These are phyloP conservation scores for Mycena olivaceomarginata DNA, from an alignment of 768 basidiomycete species.

Conservation along the genomic window DNA sequence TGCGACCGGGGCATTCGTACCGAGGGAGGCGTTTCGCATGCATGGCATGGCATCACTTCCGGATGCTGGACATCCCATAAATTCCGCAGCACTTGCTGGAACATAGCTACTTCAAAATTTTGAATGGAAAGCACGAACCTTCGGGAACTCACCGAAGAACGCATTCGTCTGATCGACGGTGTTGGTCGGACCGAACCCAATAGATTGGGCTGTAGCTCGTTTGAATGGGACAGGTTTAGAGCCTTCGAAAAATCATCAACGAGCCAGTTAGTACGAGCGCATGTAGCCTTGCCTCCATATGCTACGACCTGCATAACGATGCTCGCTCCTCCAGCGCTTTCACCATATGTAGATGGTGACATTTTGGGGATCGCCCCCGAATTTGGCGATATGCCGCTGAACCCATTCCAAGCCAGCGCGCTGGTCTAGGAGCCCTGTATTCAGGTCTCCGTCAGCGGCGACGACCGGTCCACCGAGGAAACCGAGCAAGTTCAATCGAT, in stretches of 20 bases:
- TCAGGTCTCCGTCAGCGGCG: conserved; percentile 60
- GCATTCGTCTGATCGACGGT: conserved; percentile 52
- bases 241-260: conserved; percentile 43
- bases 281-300: conserved; percentile 64
- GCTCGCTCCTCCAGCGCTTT: conserved; percentile 66
- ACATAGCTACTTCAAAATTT: no score
- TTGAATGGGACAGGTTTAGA: conserved; percentile 60
- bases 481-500: conserved; percentile 54
- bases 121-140: neutral
- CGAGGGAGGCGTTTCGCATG: conserved; percentile 59
- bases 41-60: conserved; percentile 57
- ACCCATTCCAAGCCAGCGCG: conserved; percentile 65
- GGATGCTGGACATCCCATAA: conserved; percentile 53
- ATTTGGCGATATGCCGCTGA: conserved; percentile 57
- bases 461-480: conserved; percentile 56
- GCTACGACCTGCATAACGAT: conserved; percentile 67
- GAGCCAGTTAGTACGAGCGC: no score
- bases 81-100: conserved; percentile 54
- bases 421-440: conserved; percentile 65
- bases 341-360: conserved; percentile 60
- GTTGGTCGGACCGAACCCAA: conserved; percentile 62
- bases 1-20: conserved; percentile 34
- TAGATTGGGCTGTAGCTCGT: conserved; percentile 64
- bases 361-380: conserved; percentile 57
- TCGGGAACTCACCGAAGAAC: conserved; percentile 54